A percentile compares a stretch with the other conserved stretches of the same genome.
Evolutionary conservation across 1,139 yeast genomes (phyloP).

Genomic region (Spencermartinsiella ligniputridi): DNA sequence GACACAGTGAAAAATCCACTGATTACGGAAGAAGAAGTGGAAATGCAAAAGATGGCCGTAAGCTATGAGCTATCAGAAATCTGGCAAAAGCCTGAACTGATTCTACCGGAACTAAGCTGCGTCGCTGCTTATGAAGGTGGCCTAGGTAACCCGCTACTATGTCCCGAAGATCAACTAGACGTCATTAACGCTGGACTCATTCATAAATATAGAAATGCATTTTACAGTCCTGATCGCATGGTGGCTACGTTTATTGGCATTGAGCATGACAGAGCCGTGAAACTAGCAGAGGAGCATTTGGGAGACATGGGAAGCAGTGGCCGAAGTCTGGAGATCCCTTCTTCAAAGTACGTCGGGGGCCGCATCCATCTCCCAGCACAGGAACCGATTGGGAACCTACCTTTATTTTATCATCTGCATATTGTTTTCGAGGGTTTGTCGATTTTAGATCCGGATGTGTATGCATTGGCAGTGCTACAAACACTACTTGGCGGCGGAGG

Average conservation of each 20-base stretch:
- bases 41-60: slow-evolving; percentile 70
- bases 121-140: slow-evolving; percentile 76
- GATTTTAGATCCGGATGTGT: slow-evolving; percentile 78
- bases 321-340: slow-evolving; percentile 14
- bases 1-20: slow-evolving; percentile 74
- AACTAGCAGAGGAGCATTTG: slow-evolving; percentile 56
- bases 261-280: slow-evolving; percentile 63
- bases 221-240: slow-evolving; percentile 75
- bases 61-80: slow-evolving; percentile 80
- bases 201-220: slow-evolving; percentile 56
- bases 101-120: slow-evolving; percentile 84
- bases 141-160: slow-evolving; percentile 79
- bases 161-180: slow-evolving; percentile 68
- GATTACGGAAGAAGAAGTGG: slow-evolving; percentile 64
- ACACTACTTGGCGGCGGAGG: slow-evolving; percentile 97
- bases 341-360: slow-evolving; percentile 19
- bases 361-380: slow-evolving; percentile 44
- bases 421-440: slow-evolving; percentile 88
- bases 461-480: slow-evolving; percentile 86
- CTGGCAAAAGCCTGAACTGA: slow-evolving; percentile 77
- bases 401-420: slow-evolving; percentile 82
- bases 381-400: slow-evolving; percentile 68
- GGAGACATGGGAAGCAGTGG: slow-evolving; percentile 49
- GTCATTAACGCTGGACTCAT: slow-evolving; percentile 51
- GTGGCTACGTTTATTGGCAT: slow-evolving; percentile 91